These are phyloP conservation scores for Aulographum hederae DNA, from an alignment of 2,329 filamentous ascomycete species.

Conservation along the genomic window DNA sequence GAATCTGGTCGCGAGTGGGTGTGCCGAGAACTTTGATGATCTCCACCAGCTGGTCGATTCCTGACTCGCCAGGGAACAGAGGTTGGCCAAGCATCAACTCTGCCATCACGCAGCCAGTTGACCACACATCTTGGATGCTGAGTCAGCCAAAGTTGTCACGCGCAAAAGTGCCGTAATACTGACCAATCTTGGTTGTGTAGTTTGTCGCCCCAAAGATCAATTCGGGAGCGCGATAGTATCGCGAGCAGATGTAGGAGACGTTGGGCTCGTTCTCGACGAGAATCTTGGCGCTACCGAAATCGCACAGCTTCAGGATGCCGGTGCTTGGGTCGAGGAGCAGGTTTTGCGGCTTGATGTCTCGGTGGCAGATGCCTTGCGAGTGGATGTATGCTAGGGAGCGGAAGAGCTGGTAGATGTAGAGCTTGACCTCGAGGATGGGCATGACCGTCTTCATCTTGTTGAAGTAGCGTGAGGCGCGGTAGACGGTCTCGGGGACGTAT, in stretches of 20 bases:
- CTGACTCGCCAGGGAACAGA: conserved; percentile 92
- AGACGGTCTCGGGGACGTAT: conserved; percentile 95
- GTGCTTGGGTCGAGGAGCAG: conserved; percentile 80
- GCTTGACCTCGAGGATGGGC: conserved; percentile 96
- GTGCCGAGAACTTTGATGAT: conserved; percentile 99
- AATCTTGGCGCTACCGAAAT: conserved; percentile 98
- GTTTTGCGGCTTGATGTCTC: conserved; percentile 98
- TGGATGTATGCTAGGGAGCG: conserved; percentile 96
- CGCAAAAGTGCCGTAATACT: conserved; percentile 17
- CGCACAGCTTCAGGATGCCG: conserved; percentile 89
- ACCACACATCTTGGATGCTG: conserved; percentile 82
- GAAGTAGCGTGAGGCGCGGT: conserved; percentile 94
- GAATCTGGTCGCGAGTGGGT: conserved; percentile 91
- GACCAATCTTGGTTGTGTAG: conserved; percentile 99
- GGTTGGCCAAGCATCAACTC: conserved; percentile 98
- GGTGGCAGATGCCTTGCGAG: conserved; percentile 95
- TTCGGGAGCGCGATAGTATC: conserved; percentile 95
- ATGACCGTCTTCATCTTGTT: conserved; percentile 99
- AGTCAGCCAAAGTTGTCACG: no score
- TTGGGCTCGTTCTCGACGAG: conserved; percentile 97
- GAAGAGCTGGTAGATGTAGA: conserved; percentile 99
- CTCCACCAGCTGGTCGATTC: conserved; percentile 95
- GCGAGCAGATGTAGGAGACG: conserved; percentile 97
- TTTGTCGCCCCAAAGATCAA: conserved; percentile 98
- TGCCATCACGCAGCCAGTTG: conserved; percentile 97